Base-by-base conservation (phyloP, 1,284 basidiomycete genomes). In the Volvariella surrecta region DNA sequence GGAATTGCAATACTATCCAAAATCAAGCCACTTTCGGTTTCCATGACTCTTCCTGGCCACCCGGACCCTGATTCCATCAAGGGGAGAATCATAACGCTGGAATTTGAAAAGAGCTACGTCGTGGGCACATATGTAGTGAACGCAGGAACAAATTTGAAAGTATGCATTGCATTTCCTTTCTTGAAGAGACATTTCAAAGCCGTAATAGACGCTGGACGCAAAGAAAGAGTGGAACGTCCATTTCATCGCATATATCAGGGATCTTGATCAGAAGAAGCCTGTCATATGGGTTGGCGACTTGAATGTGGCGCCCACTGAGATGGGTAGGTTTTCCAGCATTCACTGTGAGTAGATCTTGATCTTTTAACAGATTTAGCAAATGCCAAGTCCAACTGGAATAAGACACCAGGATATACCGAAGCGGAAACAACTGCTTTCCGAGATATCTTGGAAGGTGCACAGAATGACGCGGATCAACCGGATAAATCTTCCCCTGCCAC, bases 251-350 rank as follows among this genome's bases (percentile, higher is more conserved):
- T 83, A 92, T 54, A 70, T 93, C 13, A 75, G 76, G 2, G 70
- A 76, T 16, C 66, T 91, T 9, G 86, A 91, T 60, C 71, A 67
- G 46, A 74, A 73, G 53, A 93, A 93, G 54, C 82, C 89, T 2
- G 82, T 93, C 8, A 83, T 94, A 46, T 94, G 90, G 90, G 71
- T 74, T n/a, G 90, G 90, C 19, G 90, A 94, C 59, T 56, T 93
- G 49, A 94, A 94, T 52, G 88, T 91, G 22, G 88, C 90, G 1
- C 85, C 85, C 2, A 85, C 84, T 1, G 79, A 71, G 43, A 67
- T 74, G 43, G 85, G 85, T 82, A 45, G 37, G 62, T 50, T 6
- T n/a, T 16, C 31, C 17, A 19, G 32, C 42, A 24, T 13, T 18
- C 13, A 28, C 32, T n/a, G n/a, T 24, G 7, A 6, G 9, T 32